These are phyloP conservation scores for Geranium rotundifolium DNA, from an alignment of 345 rosid species.

Conservation along the genomic window DNA sequence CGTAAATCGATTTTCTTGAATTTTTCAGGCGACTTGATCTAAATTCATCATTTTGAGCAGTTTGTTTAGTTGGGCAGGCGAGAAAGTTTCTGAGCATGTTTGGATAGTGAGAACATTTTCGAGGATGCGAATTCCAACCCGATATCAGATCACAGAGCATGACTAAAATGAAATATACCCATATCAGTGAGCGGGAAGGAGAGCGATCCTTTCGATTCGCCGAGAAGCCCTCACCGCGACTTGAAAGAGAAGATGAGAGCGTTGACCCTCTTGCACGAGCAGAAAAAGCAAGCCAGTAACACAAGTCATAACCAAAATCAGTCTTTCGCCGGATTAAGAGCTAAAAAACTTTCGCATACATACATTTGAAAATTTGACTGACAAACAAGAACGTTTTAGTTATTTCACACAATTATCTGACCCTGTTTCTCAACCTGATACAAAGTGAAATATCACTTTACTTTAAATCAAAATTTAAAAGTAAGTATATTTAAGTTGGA, in stretches of 20 bases:
- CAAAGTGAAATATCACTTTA: no score
- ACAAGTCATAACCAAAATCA: slow-evolving; percentile 30
- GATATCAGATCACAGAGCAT: slow-evolving; percentile 40
- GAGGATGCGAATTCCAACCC: slow-evolving; percentile 71
- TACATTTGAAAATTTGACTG: no score
- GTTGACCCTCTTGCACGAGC: slow-evolving; percentile 75
- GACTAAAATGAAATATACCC: slow-evolving; percentile 12
- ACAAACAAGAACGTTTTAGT: no score
- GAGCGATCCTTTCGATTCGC: slow-evolving; percentile 13
- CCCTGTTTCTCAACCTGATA: no score
- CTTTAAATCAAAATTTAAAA: no score
- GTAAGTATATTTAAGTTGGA: no score
- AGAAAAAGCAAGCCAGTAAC: slow-evolving; percentile 65
- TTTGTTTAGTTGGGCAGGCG: slow-evolving; percentile 15
- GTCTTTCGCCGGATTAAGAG: slow-evolving; percentile 16
- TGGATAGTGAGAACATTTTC: slow-evolving; percentile 27
- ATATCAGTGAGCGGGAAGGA: slow-evolving; percentile 8
- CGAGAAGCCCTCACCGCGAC: slow-evolving; percentile 81
- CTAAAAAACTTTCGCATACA: no score
- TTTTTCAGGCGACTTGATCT: slow-evolving; percentile 8
- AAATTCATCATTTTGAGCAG: slow-evolving; percentile 12
- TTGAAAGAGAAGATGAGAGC: slow-evolving; percentile 88
- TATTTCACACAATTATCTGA: no score
- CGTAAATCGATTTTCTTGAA: slow-evolving; percentile 4
- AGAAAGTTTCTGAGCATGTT: slow-evolving; percentile 28